Percentiles rank a stretch among this genome's conserved stretches.
Evolutionary conservation across 2,329 filamentous ascomycete genomes (phyloP).

Genomic region (Xylariaceae sp.): DNA sequence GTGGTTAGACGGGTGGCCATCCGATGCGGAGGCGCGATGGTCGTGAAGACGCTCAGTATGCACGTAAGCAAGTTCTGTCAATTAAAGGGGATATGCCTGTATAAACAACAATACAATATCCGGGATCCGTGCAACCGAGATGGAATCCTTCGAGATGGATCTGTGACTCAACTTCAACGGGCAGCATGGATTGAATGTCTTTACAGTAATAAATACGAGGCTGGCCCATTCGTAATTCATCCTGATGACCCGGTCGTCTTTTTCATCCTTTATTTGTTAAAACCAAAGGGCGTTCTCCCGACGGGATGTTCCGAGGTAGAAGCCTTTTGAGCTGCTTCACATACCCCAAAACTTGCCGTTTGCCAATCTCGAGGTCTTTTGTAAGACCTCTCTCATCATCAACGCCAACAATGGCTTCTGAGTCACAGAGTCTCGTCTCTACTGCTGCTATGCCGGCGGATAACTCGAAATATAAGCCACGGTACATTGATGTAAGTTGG

Average conservation of each 20-base stretch:
- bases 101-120: too few relatives aligned
- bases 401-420: constrained; percentile 25
- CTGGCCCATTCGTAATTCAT: constrained; percentile 8
- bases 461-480: constrained; percentile 38
- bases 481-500: constrained; percentile 56
- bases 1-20: too few relatives aligned
- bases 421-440: constrained; percentile 19
- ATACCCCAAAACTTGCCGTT: constrained; percentile 7
- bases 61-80: too few relatives aligned
- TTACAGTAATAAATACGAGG: neutral
- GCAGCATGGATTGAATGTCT: neutral
- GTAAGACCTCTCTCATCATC: constrained; percentile 17
- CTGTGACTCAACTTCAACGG: too few relatives aligned
- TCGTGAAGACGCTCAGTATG: too few relatives aligned
- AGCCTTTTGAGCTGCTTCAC: constrained; percentile 11
- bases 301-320: constrained; percentile 17
- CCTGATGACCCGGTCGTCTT: neutral
- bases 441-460: constrained; percentile 7
- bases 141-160: too few relatives aligned
- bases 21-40: too few relatives aligned
- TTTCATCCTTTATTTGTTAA: neutral
- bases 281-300: neutral
- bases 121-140: too few relatives aligned
- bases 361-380: constrained; percentile 2
- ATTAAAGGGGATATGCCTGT: too few relatives aligned